Percentiles rank a stretch among this genome's conserved stretches.
These are phyloP conservation scores for Trichophyton mentagrophytes DNA, from an alignment of 2,329 filamentous ascomycete species.

Conservation along the genomic window DNA sequence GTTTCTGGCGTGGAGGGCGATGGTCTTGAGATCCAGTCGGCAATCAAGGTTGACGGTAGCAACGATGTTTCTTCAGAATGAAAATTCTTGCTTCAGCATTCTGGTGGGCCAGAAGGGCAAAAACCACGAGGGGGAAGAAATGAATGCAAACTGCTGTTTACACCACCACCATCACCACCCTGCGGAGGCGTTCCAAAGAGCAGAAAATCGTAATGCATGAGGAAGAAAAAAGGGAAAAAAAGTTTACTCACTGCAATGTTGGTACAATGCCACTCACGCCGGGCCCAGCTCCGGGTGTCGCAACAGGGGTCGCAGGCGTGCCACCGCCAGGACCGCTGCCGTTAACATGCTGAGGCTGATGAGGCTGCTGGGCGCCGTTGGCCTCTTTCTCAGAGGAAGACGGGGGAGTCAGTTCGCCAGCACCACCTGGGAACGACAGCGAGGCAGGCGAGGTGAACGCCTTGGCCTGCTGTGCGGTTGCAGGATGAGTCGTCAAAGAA, in stretches of 20 bases:
- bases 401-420: constrained; percentile 66
- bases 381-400: constrained; percentile 52
- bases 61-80: constrained; percentile 76
- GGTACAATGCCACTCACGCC: constrained; percentile 82
- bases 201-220: constrained; percentile 12
- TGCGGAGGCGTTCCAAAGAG: constrained; percentile 14
- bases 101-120: constrained; percentile 34
- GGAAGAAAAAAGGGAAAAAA: constrained; percentile 17
- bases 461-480: constrained; percentile 84
- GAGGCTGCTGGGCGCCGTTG: constrained; percentile 26
- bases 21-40: constrained; percentile 95
- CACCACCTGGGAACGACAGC: constrained; percentile 78
- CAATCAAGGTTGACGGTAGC: constrained; percentile 97
- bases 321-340: constrained; percentile 51
- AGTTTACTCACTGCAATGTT: constrained; percentile 81
- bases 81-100: constrained; percentile 33
- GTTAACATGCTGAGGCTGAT: constrained; percentile 39
- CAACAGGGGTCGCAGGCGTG: constrained; percentile 79
- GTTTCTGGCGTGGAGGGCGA: constrained; percentile 93
- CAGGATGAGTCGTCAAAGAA: constrained; percentile 78
- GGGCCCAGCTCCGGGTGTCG: constrained; percentile 71
- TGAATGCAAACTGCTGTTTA: neutral
- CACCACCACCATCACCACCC: too few species aligned
- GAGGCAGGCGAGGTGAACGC: constrained; percentile 88
- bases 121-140: constrained; percentile 9